phyloP scores from a whole-genome alignment of 345 rosid species.

The Aquilaria yunnanensis region DNA sequence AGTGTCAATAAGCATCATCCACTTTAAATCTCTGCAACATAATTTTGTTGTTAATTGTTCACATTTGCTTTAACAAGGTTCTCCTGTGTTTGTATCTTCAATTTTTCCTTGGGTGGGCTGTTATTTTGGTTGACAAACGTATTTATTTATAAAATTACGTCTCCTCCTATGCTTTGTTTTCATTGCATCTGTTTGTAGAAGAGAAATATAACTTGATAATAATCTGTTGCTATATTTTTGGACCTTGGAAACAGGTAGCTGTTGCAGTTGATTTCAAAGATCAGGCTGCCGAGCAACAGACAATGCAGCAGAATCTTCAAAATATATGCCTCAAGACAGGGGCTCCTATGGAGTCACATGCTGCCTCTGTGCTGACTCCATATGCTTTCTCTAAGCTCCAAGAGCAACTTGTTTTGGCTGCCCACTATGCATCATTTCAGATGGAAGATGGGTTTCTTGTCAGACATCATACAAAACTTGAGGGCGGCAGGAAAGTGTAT shows the following conservation, averaged over 20 bases:
- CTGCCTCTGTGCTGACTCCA: constrained; percentile 81
- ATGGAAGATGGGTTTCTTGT: constrained; percentile 79
- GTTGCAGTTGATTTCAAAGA: constrained; percentile 89
- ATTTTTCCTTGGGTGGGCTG: too few species aligned
- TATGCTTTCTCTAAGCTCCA: constrained; percentile 96
- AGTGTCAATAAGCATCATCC: too few species aligned
- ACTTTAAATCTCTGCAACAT: too few species aligned
- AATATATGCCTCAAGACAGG: constrained; percentile 85
- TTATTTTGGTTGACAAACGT: too few species aligned
- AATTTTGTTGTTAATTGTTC: too few species aligned
- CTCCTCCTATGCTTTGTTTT: too few species aligned
- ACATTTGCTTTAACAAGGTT: too few species aligned
- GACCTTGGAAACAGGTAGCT: constrained; percentile 48
- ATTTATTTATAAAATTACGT: too few species aligned
- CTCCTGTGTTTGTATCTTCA: too few species aligned
- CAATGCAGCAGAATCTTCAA: constrained; percentile 94
- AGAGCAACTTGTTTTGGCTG: constrained; percentile 91
- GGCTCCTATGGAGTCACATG: constrained; percentile 94
- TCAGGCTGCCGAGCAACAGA: constrained; percentile 93
- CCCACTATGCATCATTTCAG: constrained; percentile 91
- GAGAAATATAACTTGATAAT: too few species aligned
- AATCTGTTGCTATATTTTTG: too few species aligned
- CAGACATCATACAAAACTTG: constrained; percentile 89
- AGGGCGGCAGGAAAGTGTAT: constrained; percentile 87
- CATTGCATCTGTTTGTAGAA: too few species aligned